Base-by-base conservation (phyloP, 257 asterid species). In the Primulina huaijiensis region DNA sequence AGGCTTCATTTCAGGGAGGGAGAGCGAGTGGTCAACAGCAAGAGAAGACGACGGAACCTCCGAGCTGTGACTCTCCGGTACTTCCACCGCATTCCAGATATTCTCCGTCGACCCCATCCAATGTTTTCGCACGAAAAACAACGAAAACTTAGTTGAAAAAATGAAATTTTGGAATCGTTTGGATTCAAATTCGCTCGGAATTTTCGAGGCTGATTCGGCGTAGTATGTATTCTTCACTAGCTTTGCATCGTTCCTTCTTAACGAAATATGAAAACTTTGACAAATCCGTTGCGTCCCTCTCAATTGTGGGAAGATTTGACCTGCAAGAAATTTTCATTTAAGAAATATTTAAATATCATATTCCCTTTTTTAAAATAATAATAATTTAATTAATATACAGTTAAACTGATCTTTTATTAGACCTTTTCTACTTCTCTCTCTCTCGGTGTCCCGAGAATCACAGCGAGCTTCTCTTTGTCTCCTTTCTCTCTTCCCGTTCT, bases 21-120 rank as follows among this genome's bases (percentile, higher is more conserved):
- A 55, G 43, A 93, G 97, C 30, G 98, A 82, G 82, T 93, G 96
- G 59, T 90, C 89, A 75, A 90, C 69, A 76, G 85, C 78, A 78
- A 81, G 79, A 14, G 85, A 75, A 20, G 98, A 93, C 40, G 85
- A 87, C 30, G 95, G 96, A 80, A 93, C 80, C 40, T 82, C 81
- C 16, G 83, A 75, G 84, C 82, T 77, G 77, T 77, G 86, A 80
- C 73, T 76, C 83, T 74, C 95, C 58, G 89, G 90, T 74, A 88
- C 90, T 75, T 82, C 88, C 77, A 87, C 76, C 79, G 92, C 94
- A 81, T 89, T 77, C 97, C 92, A 88, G 76, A 93, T 93, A 80
- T 86, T 82, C 61, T 29, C 79, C 5, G 69, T 82, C 5, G 84
- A 76, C 20, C 85, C 95, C 98, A 89, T 82, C 55, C 67, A 11